A percentile compares a stretch with the other conserved stretches of the same genome.
phyloP scores from a whole-genome alignment of 208 protist genomes.

The Crithidia thermophila region DNA sequence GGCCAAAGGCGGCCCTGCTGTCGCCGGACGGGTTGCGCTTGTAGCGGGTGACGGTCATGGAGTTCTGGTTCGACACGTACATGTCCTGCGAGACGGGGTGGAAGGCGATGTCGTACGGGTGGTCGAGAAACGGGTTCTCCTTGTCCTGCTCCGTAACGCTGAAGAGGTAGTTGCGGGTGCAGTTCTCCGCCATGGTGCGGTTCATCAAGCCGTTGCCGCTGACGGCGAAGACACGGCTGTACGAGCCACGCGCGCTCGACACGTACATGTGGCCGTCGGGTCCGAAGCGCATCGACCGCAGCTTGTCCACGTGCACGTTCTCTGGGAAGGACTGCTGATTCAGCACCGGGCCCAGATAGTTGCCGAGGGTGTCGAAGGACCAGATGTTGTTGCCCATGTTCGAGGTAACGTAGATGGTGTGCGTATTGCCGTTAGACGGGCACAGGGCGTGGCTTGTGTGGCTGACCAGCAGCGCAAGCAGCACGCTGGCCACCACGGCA shows the following conservation, averaged over 20 bases:
- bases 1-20: conserved; percentile 7
- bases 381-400: conserved; percentile 91
- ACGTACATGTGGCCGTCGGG: conserved; percentile 85
- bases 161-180: conserved; percentile 85
- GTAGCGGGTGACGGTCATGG: conserved; percentile 80
- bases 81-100: conserved; percentile 68
- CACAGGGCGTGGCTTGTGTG: conserved; percentile 42
- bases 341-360: conserved; percentile 78
- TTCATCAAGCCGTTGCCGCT: conserved; percentile 90
- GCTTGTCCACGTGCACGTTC: conserved; percentile 77
- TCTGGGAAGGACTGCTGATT: conserved; percentile 65
- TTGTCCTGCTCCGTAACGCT: conserved; percentile 59
- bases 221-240: conserved; percentile 88
- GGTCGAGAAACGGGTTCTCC: conserved; percentile 81
- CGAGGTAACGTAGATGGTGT: conserved; percentile 83
- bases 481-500: conserved; percentile 6
- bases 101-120: conserved; percentile 88
- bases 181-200: conserved; percentile 62
- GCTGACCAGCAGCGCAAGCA: conserved; percentile 24
- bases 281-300: conserved; percentile 84
- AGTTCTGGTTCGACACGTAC: conserved; percentile 90
- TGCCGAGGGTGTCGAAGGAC: conserved; percentile 84
- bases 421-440: conserved; percentile 88
- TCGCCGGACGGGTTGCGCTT: conserved; percentile 21
- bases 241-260: conserved; percentile 75